Conservation (phyloP, 2,329 filamentous ascomycete species). For the Chalaropsis ovoidea region DNA sequence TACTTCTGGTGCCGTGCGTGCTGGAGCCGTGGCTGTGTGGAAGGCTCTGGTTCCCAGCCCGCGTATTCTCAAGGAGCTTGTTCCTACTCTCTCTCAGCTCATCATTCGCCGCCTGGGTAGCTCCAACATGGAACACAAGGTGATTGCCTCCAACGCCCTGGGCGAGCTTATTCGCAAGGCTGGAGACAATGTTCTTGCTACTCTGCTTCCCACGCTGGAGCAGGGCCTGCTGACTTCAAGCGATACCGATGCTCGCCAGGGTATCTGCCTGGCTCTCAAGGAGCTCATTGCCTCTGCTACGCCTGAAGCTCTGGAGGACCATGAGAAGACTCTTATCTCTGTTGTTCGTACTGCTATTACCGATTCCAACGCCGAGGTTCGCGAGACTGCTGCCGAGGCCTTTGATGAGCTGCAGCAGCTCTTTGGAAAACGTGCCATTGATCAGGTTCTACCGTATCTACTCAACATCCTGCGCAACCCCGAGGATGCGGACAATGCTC, state of each 20-base stretch:
- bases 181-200: constrained; percentile 83
- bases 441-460: constrained; percentile 87
- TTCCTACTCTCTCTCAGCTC: constrained; percentile 87
- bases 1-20: constrained; percentile 81
- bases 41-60: constrained; percentile 91
- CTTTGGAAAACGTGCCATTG: constrained; percentile 85
- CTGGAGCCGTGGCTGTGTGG: constrained; percentile 87
- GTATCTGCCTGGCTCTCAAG: constrained; percentile 90
- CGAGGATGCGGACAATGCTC: constrained; percentile 78
- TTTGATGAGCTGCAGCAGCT: constrained; percentile 93
- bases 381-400: constrained; percentile 91
- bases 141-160: constrained; percentile 93
- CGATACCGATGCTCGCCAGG: constrained; percentile 87
- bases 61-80: constrained; percentile 84
- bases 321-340: constrained; percentile 89
- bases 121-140: constrained; percentile 96
- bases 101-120: constrained; percentile 90
- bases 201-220: constrained; percentile 79
- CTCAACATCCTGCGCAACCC: constrained; percentile 81
- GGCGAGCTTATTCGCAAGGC: constrained; percentile 96
- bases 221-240: constrained; percentile 80
- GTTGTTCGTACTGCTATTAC: constrained; percentile 88
- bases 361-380: constrained; percentile 77
- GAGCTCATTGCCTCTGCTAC: constrained; percentile 87
- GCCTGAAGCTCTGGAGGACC: constrained; percentile 78